Base-by-base conservation (phyloP, 345 rosid species). In the Euphorbia pulcherrima region DNA sequence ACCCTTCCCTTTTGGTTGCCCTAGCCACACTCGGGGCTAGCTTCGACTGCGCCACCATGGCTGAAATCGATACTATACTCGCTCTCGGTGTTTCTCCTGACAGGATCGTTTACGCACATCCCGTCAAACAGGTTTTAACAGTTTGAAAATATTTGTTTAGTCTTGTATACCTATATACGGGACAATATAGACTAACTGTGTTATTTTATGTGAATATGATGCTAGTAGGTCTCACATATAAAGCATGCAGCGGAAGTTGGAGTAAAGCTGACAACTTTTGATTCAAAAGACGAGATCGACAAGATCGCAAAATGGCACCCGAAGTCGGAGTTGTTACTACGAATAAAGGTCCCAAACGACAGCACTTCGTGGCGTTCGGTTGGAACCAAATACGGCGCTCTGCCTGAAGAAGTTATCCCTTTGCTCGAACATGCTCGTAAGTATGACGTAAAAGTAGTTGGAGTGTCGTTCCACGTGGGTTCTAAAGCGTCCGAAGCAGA, bases 381-480 rank as follows among this genome's bases (percentile, higher is more conserved):
- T 23, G 81, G 78, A 6, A 10, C 40, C 51, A 77, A 77, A 55
- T 80, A 44, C 29, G 78, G 76, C 6, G 76, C 78, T 6, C 64
- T 65, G 0, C 37, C 65, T 0, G 74, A 71, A 5, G 78, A 76
- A 37, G 11, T 80, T 51, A 48, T 7, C 2, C 71, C 83, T 0
- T 70, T 76, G 5, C 80, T 80, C 52, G 48, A 52, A 60, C 53
- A 73, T 17, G 78, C 83, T 6, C 47, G 57, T n/a, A 40, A 53
- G 5, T 63, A 72, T 16, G 1, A 40, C 13, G 65, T 80, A 9
- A 41, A 24, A 6, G 70, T 80, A 24, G 3, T 9, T 5, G 81
- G 83, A 5, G 74, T 71, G 10, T 68, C 76, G 5, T 80, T 80
- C 62, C 83, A 76, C 30, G 65, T 76, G 6, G 80, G 80, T n/a